Evolutionary conservation across 177 flowering plant genomes (phyloP).

Genomic region (Vitis hybrid): DNA sequence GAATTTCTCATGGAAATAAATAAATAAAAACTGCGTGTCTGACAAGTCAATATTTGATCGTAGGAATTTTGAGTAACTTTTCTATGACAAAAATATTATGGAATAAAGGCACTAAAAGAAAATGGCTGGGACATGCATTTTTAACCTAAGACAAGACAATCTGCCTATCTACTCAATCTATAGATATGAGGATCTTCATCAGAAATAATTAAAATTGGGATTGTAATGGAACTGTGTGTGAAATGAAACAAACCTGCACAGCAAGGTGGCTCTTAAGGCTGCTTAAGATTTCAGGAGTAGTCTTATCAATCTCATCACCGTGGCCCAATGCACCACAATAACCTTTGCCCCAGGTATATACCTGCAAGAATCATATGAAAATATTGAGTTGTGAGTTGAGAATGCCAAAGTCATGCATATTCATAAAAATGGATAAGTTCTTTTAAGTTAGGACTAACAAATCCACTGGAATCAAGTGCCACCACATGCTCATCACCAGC

Average conservation of each 20-base stretch:
- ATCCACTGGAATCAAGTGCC: slow-evolving; percentile 93
- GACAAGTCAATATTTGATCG: too few relatives aligned
- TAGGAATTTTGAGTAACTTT: background rate
- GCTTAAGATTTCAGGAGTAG: slow-evolving; percentile 58
- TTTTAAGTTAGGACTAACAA: slow-evolving; percentile 42
- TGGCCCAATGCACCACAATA: slow-evolving; percentile 96
- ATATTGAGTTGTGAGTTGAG: background rate
- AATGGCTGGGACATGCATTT: background rate
- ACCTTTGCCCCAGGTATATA: slow-evolving; percentile 98
- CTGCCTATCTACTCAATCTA: background rate
- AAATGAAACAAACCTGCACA: slow-evolving; percentile 58
- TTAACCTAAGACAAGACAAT: background rate
- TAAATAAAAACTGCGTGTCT: background rate
- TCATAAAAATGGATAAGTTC: background rate
- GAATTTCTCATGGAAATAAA: background rate
- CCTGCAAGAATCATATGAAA: slow-evolving; percentile 38
- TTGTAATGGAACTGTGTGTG: background rate
- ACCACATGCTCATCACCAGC: slow-evolving; percentile 97
- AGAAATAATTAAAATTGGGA: background rate
- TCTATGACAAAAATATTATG: background rate
- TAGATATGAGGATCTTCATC: background rate
- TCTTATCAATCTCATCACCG: slow-evolving; percentile 92
- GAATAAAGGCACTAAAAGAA: background rate
- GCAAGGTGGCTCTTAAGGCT: slow-evolving; percentile 64
- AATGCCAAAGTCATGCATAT: background rate